These are phyloP conservation scores for Sutorius australiensis DNA, from an alignment of 768 basidiomycete species.

Conservation along the genomic window DNA sequence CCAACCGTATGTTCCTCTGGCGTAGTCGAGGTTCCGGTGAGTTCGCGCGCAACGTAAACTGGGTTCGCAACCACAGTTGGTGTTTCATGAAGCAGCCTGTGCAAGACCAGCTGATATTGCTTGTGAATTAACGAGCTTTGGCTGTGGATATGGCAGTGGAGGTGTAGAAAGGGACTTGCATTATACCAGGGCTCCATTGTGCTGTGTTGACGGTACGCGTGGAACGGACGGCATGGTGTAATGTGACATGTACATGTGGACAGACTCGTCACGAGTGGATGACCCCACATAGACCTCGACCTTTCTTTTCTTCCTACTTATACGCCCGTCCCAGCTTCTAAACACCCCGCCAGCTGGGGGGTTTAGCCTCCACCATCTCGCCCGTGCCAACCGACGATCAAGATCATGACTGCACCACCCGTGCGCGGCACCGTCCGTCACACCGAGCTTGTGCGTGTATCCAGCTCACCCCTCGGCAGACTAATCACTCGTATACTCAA, in stretches of 20 bases:
- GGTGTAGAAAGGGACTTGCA: background rate
- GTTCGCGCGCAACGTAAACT: background rate
- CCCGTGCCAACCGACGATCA: slow-evolving; percentile 1
- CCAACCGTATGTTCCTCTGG: slow-evolving; percentile 8
- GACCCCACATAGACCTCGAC: slow-evolving; percentile 5
- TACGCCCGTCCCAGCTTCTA: background rate
- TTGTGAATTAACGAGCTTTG: background rate
- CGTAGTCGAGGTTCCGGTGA: slow-evolving; percentile 1
- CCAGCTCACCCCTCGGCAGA: background rate
- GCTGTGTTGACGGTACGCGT: too few relatives aligned
- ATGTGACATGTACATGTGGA: background rate
- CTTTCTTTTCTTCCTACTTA: background rate
- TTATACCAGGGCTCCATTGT: background rate
- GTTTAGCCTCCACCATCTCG: slow-evolving; percentile 6
- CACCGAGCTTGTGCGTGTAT: slow-evolving; percentile 16
- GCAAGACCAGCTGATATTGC: background rate
- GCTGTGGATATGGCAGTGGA: background rate
- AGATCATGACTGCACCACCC: slow-evolving; percentile 17
- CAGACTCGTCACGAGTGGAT: background rate
- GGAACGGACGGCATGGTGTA: too few relatives aligned
- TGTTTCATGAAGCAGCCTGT: slow-evolving; percentile 6
- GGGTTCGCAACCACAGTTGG: background rate
- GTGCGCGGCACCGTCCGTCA: slow-evolving; percentile 13
- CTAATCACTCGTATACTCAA: slow-evolving; percentile 10
- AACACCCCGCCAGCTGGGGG: slow-evolving; percentile 3